Base-by-base conservation (phyloP, 2,329 filamentous ascomycete species). In the Penicillium palitans region DNA sequence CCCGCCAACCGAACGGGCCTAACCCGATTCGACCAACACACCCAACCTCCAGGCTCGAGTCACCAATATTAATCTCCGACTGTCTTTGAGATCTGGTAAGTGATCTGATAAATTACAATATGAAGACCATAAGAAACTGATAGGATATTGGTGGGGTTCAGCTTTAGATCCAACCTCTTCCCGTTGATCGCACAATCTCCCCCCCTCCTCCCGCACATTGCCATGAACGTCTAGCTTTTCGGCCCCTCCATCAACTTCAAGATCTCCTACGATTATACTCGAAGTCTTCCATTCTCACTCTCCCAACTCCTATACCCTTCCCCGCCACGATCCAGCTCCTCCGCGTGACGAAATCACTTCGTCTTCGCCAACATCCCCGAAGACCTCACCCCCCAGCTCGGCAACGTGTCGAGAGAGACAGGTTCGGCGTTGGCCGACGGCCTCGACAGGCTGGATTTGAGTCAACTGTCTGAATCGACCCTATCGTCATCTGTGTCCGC, bases 401-500 rank as follows among this genome's bases (percentile, higher is more conserved):
- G 68, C 77, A 78, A 74, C 73, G 74, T 79, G 76, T 79, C 76
- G 75, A 76, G 73, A 75, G 73, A 73, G 72, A 74, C 68, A 71
- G 72, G 69, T 69, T 76, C 73, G 70, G 74, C 73, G 70, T 73
- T 79, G 75, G 77, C 76, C 75, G 70, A 78, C 68, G 77, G 77
- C 75, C 76, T 79, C 66, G 74, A 78, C 68, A 76, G 76, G 76
- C 76, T 79, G 73, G 75, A 78, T 71, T 64, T 78, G 66, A 74
- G 72, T 72, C 74, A 77, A 75, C 70, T 76, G 70, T 76, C 76
- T 70, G 70, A 74, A 73, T 77, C 75, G 66, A 76, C 75, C 60
- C 68, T 71, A 60, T 75, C 74, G 31, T 72, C 72, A 57, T 71
- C 74, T 57, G 68, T 68, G 57, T 74, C 71, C 61, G 70, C 70